These are phyloP conservation scores for Trichodelitschia bisporula DNA, from an alignment of 495 filamentous ascomycete species.

Conservation along the genomic window DNA sequence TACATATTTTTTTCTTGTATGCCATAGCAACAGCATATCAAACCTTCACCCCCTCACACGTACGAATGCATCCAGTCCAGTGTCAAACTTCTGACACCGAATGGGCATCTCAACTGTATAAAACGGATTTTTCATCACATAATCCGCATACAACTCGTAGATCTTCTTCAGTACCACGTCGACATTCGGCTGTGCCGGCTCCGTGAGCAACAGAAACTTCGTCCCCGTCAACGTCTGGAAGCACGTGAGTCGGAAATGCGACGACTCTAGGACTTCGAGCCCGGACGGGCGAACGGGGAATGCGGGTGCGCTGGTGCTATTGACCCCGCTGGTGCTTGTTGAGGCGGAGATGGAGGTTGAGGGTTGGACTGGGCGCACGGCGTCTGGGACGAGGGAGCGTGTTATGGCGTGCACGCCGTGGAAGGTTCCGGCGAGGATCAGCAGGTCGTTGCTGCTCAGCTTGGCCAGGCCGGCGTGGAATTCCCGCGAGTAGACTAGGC, in stretches of 20 bases:
- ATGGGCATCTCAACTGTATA: constrained; percentile 96
- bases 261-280: constrained; percentile 73
- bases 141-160: constrained; percentile 90
- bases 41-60: constrained; percentile 17
- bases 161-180: constrained; percentile 58
- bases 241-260: constrained; percentile 80
- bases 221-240: constrained; percentile 85
- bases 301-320: too few relatives aligned
- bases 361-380: constrained; percentile 10
- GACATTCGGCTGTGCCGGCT: constrained; percentile 69
- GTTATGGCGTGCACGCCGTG: constrained; percentile 93
- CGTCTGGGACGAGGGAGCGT: constrained; percentile 22
- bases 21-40: neutral
- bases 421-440: constrained; percentile 94
- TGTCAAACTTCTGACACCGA: constrained; percentile 79
- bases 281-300: constrained; percentile 37
- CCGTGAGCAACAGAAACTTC: constrained; percentile 89
- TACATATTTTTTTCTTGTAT: neutral
- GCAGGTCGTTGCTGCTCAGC: constrained; percentile 77
- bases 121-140: constrained; percentile 98
- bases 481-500: constrained; percentile 81
- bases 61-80: constrained; percentile 51
- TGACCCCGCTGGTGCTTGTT: too few relatives aligned
- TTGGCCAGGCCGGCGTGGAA: constrained; percentile 68
- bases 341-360: constrained; percentile 11